Evolutionary conservation across 208 protist species (phyloP), one percentile per base, ranked within the genome.

Genomic region (Trypanosoma avium): DNA sequence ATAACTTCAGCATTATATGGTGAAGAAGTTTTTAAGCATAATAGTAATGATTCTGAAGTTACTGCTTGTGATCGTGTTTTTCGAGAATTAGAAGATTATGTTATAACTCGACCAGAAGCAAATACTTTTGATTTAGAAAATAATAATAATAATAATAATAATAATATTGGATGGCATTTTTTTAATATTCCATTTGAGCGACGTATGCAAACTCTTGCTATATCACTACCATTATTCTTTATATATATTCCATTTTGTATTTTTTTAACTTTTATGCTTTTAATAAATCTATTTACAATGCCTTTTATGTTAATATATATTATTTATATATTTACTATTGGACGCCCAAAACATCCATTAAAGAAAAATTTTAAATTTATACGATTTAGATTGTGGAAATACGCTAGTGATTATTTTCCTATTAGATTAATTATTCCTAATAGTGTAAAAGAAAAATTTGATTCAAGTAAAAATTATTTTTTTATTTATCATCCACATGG

Each of bases 401-500:
- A 88, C 69, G 92, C 84, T 65, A 47, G 81, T 0, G 79, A 93
- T 60, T 96, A 96, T 79, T 96, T 96, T 52, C 90, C 90, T 1
- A 60, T 90, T 10, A 79, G 90, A 4, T 79, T 94, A 27, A 66
- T 90, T 33, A 58, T 96, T 33, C 79, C 80, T 1, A 45, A 60
- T 9, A 13, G 53, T 19, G 78, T 85, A 26, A 73, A 76, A 9
- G 57, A 43, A 8, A 36, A 60, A 45, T 86, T 93, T 52, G 72
- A 90, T 49, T 53, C 22, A 26, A 47, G 48, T 15, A 66, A 74
- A 45, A 93, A 93, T 70, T 96, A 96, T 71, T 72, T 97, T 32
- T 96, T 97, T 61, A 75, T 75, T 17, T 85, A 91, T 61, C 90
- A 97, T 72, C 93, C 93, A 8, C 93, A 97, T 73, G 87, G 85